A percentile compares a stretch with the other conserved stretches of the same genome.
These are phyloP conservation scores for Ustilago trichophora DNA, from an alignment of 1,284 basidiomycete species.

Conservation along the genomic window DNA sequence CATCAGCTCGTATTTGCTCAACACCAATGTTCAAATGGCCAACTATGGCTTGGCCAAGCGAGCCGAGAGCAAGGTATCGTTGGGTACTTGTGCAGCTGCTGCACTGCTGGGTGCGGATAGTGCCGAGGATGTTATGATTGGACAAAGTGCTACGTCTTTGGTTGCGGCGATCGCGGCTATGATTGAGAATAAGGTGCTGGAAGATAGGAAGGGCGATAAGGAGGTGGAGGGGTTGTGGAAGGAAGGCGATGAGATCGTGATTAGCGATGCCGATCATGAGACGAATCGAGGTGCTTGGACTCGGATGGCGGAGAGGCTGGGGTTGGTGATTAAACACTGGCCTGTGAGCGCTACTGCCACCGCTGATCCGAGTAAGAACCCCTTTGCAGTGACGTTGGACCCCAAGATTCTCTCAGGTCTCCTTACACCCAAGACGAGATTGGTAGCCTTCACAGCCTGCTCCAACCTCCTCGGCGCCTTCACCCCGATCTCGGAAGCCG, in stretches of 20 bases:
- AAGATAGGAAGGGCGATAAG: slow-evolving; percentile 68
- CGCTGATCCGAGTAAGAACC: slow-evolving; percentile 55
- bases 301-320: slow-evolving; percentile 74
- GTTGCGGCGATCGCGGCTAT: slow-evolving; percentile 32
- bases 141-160: slow-evolving; percentile 65
- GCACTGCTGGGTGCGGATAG: slow-evolving; percentile 75
- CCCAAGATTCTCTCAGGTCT: slow-evolving; percentile 74
- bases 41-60: slow-evolving; percentile 72
- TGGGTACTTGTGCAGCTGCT: slow-evolving; percentile 71
- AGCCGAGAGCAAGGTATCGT: slow-evolving; percentile 72
- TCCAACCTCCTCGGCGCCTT: slow-evolving; percentile 80
- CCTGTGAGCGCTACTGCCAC: slow-evolving; percentile 67
- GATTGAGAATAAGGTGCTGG: slow-evolving; percentile 26
- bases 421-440: slow-evolving; percentile 74
- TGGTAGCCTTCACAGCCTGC: slow-evolving; percentile 78
- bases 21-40: slow-evolving; percentile 78
- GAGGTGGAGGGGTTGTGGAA: slow-evolving; percentile 73
- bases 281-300: slow-evolving; percentile 83
- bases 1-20: slow-evolving; percentile 75
- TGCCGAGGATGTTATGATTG: slow-evolving; percentile 75
- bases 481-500: slow-evolving; percentile 69
- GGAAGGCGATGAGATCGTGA: slow-evolving; percentile 76
- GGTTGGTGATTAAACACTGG: slow-evolving; percentile 74
- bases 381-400: slow-evolving; percentile 74
- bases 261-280: slow-evolving; percentile 79